These are phyloP conservation scores for Leccinum griseonigrum DNA, from an alignment of 1,284 basidiomycete genomes.

Conservation along the genomic window DNA sequence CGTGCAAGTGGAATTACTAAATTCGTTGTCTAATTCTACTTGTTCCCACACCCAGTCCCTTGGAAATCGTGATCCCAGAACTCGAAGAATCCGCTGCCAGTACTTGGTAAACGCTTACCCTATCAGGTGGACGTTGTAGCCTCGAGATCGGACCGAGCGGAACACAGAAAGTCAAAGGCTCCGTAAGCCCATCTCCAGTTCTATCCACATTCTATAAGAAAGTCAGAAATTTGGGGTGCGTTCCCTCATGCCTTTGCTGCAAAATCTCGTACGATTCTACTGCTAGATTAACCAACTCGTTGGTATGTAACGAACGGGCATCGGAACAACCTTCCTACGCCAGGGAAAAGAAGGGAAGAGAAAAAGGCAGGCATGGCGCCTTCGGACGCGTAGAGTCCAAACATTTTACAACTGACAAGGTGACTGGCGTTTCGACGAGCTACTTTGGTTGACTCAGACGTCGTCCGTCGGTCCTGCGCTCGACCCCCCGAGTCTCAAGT, in stretches of 20 bases:
- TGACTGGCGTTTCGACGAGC: not conserved
- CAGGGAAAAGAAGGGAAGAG: not conserved
- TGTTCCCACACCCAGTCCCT: too few relatives aligned
- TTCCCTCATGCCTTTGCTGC: not conserved
- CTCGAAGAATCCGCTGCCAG: too few relatives aligned
- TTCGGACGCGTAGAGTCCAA: not conserved
- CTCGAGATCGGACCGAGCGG: not conserved
- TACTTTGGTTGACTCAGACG: not conserved
- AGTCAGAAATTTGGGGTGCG: not conserved
- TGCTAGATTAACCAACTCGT: not conserved
- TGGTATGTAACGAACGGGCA: not conserved
- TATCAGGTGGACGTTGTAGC: too few relatives aligned
- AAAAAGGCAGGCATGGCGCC: not conserved
- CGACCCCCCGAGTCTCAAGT: not conserved
- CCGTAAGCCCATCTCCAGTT: not conserved
- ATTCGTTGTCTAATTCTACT: too few relatives aligned
- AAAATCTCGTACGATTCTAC: not conserved
- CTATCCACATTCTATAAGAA: not conserved
- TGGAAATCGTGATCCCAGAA: too few relatives aligned
- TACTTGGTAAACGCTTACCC: too few relatives aligned
- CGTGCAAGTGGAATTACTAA: not conserved
- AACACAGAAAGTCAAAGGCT: not conserved
- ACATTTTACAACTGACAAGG: not conserved
- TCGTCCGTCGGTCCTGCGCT: not conserved
- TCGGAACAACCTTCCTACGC: not conserved